Percentiles rank a stretch among this genome's conserved stretches.
phyloP scores from a whole-genome alignment of 176 grass and related monocot species.

The Triticum dicoccoides region DNA sequence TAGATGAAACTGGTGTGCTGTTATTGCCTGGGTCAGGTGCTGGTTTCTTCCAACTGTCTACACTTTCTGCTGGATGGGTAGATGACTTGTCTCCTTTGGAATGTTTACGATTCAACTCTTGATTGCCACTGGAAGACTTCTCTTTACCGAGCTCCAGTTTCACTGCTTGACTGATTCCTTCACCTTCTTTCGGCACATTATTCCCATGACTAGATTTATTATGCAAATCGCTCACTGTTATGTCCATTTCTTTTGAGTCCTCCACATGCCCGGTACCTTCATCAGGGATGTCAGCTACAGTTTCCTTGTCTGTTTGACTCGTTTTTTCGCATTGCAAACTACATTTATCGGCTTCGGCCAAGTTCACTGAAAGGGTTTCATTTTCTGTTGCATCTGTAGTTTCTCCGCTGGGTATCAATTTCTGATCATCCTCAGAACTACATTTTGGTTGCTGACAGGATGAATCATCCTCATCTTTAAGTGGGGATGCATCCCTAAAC shows the following conservation, averaged over 20 bases:
- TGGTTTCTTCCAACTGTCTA: constrained; percentile 43
- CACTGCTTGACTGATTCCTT: constrained; percentile 29
- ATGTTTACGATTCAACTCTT: constrained; percentile 15
- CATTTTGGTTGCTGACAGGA: constrained; percentile 19
- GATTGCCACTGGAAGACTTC: constrained; percentile 17
- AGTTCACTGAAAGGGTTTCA: constrained; percentile 5
- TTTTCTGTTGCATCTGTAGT: constrained; percentile 26
- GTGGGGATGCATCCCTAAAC: not conserved
- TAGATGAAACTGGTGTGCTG: constrained; percentile 35
- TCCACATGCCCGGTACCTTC: constrained; percentile 8
- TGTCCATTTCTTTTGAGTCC: constrained; percentile 19
- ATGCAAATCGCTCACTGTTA: not conserved
- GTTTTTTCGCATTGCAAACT: not conserved
- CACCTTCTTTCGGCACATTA: constrained; percentile 17
- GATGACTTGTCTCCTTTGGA: constrained; percentile 26
- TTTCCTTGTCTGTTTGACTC: constrained; percentile 29
- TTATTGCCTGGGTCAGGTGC: constrained; percentile 21
- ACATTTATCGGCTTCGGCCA: constrained; percentile 13
- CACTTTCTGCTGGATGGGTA: constrained; percentile 17
- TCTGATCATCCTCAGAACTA: constrained; percentile 6
- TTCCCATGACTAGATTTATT: constrained; percentile 1
- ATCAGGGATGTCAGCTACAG: constrained; percentile 17
- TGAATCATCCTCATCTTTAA: constrained; percentile 26
- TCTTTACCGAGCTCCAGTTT: constrained; percentile 30
- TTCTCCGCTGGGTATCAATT: constrained; percentile 13